These are phyloP conservation scores for Nicotiana tomentosiformis DNA, from an alignment of 257 asterid species.

Conservation along the genomic window DNA sequence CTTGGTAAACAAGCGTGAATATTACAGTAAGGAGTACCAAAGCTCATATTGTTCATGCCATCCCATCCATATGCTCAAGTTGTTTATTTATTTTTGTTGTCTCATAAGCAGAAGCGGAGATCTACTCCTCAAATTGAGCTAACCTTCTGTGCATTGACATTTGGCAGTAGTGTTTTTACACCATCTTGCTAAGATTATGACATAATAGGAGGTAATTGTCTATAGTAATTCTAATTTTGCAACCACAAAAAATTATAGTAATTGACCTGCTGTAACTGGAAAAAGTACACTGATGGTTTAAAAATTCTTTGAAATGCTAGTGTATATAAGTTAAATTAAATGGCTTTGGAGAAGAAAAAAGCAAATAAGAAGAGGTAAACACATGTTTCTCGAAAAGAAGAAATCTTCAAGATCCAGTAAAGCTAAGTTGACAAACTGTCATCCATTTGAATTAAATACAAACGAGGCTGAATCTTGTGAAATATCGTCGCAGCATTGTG, in stretches of 20 bases:
- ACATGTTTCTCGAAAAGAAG: background rate
- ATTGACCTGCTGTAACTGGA: background rate
- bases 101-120: too few relatives aligned
- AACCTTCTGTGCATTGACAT: too few relatives aligned
- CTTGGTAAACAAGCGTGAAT: background rate
- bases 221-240: too few relatives aligned
- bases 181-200: too few relatives aligned
- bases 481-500: background rate
- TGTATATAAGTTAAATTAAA: background rate
- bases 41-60: background rate
- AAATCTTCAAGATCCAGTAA: background rate
- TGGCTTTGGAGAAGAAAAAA: background rate
- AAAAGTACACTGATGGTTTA: background rate
- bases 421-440: constrained; percentile 7
- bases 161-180: too few relatives aligned
- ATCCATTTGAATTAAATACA: constrained; percentile 2
- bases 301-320: background rate
- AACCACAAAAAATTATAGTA: background rate
- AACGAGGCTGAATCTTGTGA: background rate
- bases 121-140: too few relatives aligned
- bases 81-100: too few relatives aligned
- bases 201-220: too few relatives aligned
- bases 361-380: background rate
- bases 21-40: too few relatives aligned
- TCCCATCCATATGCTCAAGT: background rate